These are phyloP conservation scores for Hemisphaericaspora xylofermentans DNA, from an alignment of 1,139 yeast genomes.

Conservation along the genomic window DNA sequence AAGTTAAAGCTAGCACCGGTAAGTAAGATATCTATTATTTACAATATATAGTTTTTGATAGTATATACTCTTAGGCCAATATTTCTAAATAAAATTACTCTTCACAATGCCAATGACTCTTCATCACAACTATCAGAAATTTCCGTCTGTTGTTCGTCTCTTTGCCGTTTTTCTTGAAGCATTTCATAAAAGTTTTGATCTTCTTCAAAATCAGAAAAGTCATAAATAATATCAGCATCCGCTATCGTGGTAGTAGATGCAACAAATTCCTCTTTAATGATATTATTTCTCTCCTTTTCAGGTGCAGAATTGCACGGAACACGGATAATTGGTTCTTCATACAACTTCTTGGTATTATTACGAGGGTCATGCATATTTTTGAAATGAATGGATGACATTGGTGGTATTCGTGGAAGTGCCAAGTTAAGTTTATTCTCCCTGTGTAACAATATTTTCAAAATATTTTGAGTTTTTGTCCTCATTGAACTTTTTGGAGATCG, in stretches of 20 bases:
- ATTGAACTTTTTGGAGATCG: too few relatives aligned
- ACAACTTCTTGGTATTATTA: not conserved
- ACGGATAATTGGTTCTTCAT: not conserved
- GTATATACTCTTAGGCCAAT: too few relatives aligned
- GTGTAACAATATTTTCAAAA: not conserved
- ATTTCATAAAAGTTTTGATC: conserved; percentile 18
- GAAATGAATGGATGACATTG: conserved; percentile 9
- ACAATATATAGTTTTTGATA: too few relatives aligned
- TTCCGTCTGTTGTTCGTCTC: not conserved
- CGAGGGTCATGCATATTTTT: conserved; percentile 6
- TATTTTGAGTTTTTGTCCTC: not conserved
- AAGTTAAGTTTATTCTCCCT: not conserved
- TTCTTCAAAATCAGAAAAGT: conserved; percentile 31
- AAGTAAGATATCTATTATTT: too few relatives aligned
- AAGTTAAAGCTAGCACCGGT: not conserved
- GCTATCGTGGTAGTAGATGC: conserved; percentile 7
- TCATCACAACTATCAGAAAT: not conserved
- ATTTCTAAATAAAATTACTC: not conserved
- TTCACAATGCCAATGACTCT: too few relatives aligned
- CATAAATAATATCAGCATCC: conserved; percentile 15
- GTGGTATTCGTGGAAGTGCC: conserved; percentile 7
- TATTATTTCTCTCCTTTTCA: too few relatives aligned
- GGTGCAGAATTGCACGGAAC: too few relatives aligned
- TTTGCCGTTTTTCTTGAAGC: conserved; percentile 11
- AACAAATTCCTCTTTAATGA: not conserved